Conservation (phyloP, 805 yeast genomes). For the Lipomyces yamanashiensis region DNA sequence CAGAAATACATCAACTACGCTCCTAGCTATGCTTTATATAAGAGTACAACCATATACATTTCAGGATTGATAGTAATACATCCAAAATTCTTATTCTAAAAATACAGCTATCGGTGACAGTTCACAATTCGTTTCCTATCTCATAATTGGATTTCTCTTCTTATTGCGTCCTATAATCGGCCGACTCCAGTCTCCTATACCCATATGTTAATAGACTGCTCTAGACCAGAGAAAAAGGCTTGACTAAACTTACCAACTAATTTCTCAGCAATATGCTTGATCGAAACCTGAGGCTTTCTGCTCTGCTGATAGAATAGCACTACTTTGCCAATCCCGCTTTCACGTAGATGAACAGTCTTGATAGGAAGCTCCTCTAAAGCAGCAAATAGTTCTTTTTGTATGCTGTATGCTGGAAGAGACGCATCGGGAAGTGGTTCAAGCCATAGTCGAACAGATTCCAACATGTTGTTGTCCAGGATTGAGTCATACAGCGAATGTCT, state of each 20-base stretch:
- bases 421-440: constrained; percentile 98
- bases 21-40: too few relatives aligned
- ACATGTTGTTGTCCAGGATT: constrained; percentile 86
- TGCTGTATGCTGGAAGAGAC: constrained; percentile 95
- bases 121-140: not conserved
- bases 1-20: too few relatives aligned
- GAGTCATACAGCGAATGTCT: constrained; percentile 82
- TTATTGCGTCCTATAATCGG: constrained; percentile 67
- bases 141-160: constrained; percentile 15
- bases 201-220: not conserved
- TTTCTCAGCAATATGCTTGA: constrained; percentile 87
- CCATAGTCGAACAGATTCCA: constrained; percentile 96
- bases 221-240: not conserved
- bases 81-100: constrained; percentile 1
- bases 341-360: constrained; percentile 92
- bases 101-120: not conserved
- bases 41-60: too few relatives aligned
- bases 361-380: constrained; percentile 82
- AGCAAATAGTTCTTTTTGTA: constrained; percentile 82
- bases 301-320: constrained; percentile 91
- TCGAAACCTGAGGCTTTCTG: constrained; percentile 81
- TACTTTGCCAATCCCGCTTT: constrained; percentile 92
- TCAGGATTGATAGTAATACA: not conserved
- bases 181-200: constrained; percentile 92
- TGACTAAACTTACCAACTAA: constrained; percentile 52